phyloP scores from a whole-genome alignment of 208 protist genomes.

The Trypanosoma vivax region DNA sequence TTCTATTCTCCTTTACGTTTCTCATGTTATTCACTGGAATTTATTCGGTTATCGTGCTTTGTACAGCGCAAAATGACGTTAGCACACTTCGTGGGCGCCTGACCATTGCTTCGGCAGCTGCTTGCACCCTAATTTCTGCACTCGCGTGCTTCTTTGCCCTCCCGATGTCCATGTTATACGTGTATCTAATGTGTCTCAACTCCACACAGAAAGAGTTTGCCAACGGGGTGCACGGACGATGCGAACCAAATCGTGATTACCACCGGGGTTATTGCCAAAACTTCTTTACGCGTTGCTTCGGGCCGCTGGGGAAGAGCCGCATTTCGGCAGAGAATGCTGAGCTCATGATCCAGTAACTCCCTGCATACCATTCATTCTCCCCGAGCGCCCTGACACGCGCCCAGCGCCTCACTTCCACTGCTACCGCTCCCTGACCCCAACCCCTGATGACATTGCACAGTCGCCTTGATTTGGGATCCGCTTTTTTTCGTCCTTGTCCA shows the following conservation, averaged over 20 bases:
- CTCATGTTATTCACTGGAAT: constrained; percentile 36
- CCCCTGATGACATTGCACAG: no score
- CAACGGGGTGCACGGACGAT: neutral
- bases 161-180: constrained; percentile 32
- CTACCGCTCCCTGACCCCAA: no score
- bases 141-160: constrained; percentile 19
- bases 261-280: constrained; percentile 26
- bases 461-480: no score
- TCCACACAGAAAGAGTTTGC: constrained; percentile 39
- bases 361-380: no score
- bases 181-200: constrained; percentile 38
- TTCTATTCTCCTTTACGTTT: constrained; percentile 46
- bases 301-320: constrained; percentile 36
- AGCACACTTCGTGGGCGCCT: constrained; percentile 16
- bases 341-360: neutral
- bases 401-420: no score
- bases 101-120: constrained; percentile 12
- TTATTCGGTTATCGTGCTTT: constrained; percentile 32
- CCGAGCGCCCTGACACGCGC: no score
- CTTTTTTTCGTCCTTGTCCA: no score
- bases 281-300: constrained; percentile 34
- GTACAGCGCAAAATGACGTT: neutral
- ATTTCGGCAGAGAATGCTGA: constrained; percentile 19
- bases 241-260: constrained; percentile 21
- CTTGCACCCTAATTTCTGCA: constrained; percentile 6